phyloP scores from a whole-genome alignment of 2,329 filamentous ascomycete species.

The Atkinsonella texensis region DNA sequence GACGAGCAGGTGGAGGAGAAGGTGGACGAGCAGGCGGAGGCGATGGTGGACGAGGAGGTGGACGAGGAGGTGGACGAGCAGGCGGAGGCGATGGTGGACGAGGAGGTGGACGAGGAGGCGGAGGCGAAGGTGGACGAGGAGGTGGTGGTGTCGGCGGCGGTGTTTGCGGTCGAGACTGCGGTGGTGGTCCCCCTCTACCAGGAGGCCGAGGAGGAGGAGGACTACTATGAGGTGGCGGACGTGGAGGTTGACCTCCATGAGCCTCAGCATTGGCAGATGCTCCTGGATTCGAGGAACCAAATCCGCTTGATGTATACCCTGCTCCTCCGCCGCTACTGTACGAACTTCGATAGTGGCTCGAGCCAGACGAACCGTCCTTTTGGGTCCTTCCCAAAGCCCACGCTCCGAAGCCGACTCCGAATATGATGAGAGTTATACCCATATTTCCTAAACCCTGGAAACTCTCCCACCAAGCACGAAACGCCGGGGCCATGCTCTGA shows the following conservation, averaged over 20 bases:
- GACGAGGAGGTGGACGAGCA: constrained; percentile 1
- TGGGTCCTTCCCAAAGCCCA: constrained; percentile 48
- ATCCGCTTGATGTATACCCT: constrained; percentile 15
- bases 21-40: background rate
- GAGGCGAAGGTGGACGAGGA: constrained; percentile 1
- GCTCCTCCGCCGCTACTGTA: constrained; percentile 11
- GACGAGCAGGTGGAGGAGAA: constrained; percentile 7
- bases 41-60: constrained; percentile 2
- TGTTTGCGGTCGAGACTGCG: constrained; percentile 6
- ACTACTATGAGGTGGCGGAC: constrained; percentile 17
- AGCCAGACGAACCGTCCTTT: constrained; percentile 15
- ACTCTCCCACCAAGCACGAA: constrained; percentile 60
- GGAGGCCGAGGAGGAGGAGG: constrained; percentile 4
- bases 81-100: background rate
- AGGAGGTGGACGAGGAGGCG: constrained; percentile 2
- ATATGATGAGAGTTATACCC: constrained; percentile 58
- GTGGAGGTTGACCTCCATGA: constrained; percentile 15
- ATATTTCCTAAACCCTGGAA: constrained; percentile 61
- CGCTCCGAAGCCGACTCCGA: constrained; percentile 62
- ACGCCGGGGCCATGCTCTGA: constrained; percentile 58
- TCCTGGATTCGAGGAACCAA: constrained; percentile 17
- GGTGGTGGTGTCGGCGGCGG: constrained; percentile 5
- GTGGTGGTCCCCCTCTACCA: constrained; percentile 4
- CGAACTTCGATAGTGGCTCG: constrained; percentile 11
- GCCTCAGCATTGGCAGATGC: constrained; percentile 21